Conservation (phyloP, 1,284 basidiomycete genomes). For the Pyrrhoderma noxium region DNA sequence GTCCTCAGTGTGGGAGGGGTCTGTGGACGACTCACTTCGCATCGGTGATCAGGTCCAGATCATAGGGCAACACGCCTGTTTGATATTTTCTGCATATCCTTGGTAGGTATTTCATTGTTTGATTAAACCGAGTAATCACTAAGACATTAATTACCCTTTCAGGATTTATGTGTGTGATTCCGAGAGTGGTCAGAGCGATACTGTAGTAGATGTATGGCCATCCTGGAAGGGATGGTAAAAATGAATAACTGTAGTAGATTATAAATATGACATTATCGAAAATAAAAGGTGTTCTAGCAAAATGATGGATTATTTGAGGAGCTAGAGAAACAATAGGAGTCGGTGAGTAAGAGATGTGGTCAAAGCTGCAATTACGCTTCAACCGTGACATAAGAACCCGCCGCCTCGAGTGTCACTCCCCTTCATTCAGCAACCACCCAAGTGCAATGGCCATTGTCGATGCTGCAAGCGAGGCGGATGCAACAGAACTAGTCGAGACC, state of each 20-base stretch:
- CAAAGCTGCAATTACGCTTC: neutral
- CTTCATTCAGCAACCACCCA: no score
- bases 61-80: slow-evolving; percentile 71
- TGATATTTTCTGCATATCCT: slow-evolving; percentile 68
- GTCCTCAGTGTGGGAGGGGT: slow-evolving; percentile 13
- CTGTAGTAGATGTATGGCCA: slow-evolving; percentile 80
- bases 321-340: no score
- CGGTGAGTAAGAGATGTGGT: neutral
- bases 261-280: neutral
- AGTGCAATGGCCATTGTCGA: slow-evolving; percentile 36
- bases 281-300: neutral
- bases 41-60: slow-evolving; percentile 62
- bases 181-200: slow-evolving; percentile 35
- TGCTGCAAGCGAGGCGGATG: slow-evolving; percentile 64
- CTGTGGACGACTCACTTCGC: slow-evolving; percentile 31
- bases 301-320: neutral
- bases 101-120: slow-evolving; percentile 48
- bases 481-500: slow-evolving; percentile 86
- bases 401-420: no score
- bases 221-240: slow-evolving; percentile 84
- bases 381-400: no score
- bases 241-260: neutral
- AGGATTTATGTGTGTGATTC: slow-evolving; percentile 63
- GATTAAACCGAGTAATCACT: neutral
- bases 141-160: neutral